A percentile compares a stretch with the other conserved stretches of the same genome.
These are phyloP conservation scores for Leersia perrieri DNA, from an alignment of 176 grass and related monocot species.

Conservation along the genomic window DNA sequence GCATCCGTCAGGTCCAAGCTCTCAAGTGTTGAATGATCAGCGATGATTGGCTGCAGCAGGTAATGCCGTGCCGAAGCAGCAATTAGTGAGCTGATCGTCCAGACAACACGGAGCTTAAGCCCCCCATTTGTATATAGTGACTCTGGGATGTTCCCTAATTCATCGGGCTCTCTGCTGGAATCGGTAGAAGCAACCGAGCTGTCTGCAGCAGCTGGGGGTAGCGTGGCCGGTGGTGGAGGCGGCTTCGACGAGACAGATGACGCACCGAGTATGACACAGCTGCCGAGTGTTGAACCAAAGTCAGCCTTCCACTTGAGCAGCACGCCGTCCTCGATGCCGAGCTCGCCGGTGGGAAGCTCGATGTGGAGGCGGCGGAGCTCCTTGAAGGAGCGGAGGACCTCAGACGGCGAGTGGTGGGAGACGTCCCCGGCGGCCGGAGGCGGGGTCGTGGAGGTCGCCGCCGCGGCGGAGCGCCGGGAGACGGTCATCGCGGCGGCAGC, in stretches of 20 bases:
- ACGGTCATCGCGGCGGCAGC: slow-evolving; percentile 38
- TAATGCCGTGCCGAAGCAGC: slow-evolving; percentile 89
- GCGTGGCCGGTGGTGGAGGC: neutral
- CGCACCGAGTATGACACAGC: slow-evolving; percentile 76
- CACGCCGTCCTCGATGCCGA: slow-evolving; percentile 76
- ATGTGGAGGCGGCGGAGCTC: slow-evolving; percentile 72
- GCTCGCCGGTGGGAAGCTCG: slow-evolving; percentile 81
- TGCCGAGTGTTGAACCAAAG: slow-evolving; percentile 77
- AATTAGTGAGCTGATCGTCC: slow-evolving; percentile 91
- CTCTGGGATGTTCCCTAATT: slow-evolving; percentile 47
- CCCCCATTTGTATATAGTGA: slow-evolving; percentile 63
- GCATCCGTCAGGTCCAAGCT: slow-evolving; percentile 69
- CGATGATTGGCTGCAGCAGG: slow-evolving; percentile 72
- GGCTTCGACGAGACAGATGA: slow-evolving; percentile 52
- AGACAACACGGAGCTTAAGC: slow-evolving; percentile 80
- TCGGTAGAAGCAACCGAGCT: neutral
- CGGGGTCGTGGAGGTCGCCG: neutral
- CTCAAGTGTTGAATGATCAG: slow-evolving; percentile 60
- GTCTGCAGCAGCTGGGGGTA: neutral
- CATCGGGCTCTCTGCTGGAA: slow-evolving; percentile 34
- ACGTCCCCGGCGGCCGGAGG: slow-evolving; percentile 34
- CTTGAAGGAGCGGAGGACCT: slow-evolving; percentile 86
- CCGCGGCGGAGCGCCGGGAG: slow-evolving; percentile 6
- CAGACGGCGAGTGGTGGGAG: slow-evolving; percentile 88
- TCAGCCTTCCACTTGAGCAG: slow-evolving; percentile 89